A percentile compares a stretch with the other conserved stretches of the same genome.
Conservation (phyloP, 768 basidiomycete genomes). For the Amanita inopinata region DNA sequence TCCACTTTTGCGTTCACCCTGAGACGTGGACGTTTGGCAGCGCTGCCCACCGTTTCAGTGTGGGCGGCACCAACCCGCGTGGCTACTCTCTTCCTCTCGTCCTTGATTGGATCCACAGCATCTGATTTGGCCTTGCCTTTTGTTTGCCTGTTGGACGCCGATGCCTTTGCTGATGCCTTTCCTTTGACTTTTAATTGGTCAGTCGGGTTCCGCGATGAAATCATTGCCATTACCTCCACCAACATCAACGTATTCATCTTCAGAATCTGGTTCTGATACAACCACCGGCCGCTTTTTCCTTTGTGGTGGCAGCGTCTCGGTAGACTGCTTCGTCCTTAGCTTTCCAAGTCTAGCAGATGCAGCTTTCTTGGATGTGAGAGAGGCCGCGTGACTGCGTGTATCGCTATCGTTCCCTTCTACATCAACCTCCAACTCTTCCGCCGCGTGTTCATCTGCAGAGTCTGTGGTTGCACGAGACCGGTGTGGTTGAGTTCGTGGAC, state of each 20-base stretch:
- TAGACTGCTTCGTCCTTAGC: not conserved
- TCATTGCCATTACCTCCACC: constrained; percentile 15
- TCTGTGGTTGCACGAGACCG: not conserved
- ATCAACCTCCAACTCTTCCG: constrained; percentile 15
- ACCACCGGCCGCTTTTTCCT: constrained; percentile 9
- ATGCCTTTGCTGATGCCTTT: constrained; percentile 12
- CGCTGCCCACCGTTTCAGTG: not conserved
- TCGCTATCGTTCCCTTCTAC: constrained; percentile 13
- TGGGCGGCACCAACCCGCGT: not conserved
- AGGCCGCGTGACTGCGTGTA: not conserved
- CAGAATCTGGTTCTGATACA: constrained; percentile 14
- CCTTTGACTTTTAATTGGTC: constrained; percentile 23
- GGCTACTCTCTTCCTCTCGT: constrained; percentile 12
- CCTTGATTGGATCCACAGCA: not conserved
- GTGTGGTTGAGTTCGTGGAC: not conserved
- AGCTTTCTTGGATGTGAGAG: not conserved
- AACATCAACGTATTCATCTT: constrained; percentile 13
- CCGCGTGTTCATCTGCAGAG: constrained; percentile 8
- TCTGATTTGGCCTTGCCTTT: constrained; percentile 9
- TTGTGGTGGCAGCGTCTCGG: not conserved
- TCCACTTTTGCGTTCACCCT: constrained; percentile 19
- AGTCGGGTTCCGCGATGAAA: constrained; percentile 11
- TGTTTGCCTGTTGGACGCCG: constrained; percentile 8
- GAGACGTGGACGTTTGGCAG: constrained; percentile 10
- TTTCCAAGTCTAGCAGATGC: not conserved